phyloP scores from a whole-genome alignment of 495 filamentous ascomycete species.

The Hypoxylon fragiforme region DNA sequence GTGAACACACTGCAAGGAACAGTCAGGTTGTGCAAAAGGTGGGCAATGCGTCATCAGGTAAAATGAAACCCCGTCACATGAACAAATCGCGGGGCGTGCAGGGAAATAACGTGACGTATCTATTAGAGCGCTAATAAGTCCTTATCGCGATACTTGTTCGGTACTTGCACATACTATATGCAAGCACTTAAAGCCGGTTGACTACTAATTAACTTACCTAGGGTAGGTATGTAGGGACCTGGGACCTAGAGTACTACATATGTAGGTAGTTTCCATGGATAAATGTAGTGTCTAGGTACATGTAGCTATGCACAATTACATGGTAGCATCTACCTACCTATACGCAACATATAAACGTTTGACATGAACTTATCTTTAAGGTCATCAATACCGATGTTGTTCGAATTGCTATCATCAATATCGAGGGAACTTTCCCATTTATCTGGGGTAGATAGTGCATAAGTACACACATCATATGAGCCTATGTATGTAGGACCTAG shows the following conservation, averaged over 20 bases:
- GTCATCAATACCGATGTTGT: no score
- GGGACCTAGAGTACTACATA: no score
- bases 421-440: neutral
- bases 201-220: no score
- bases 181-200: conserved; percentile 1
- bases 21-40: neutral
- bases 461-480: neutral
- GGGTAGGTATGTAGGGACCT: no score
- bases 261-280: no score
- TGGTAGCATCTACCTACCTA: no score
- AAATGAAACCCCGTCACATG: conserved; percentile 16
- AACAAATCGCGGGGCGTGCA: conserved; percentile 23
- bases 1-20: neutral
- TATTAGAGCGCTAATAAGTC: no score
- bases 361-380: no score
- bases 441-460: neutral
- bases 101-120: neutral
- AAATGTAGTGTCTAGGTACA: no score
- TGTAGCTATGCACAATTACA: neutral
- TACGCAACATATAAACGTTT: no score
- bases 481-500: neutral
- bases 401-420: no score
- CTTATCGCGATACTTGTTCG: no score
- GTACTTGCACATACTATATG: neutral
- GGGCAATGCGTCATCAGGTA: neutral